Base-by-base conservation (phyloP, 2,329 filamentous ascomycete genomes). In the Onygena corvina region DNA sequence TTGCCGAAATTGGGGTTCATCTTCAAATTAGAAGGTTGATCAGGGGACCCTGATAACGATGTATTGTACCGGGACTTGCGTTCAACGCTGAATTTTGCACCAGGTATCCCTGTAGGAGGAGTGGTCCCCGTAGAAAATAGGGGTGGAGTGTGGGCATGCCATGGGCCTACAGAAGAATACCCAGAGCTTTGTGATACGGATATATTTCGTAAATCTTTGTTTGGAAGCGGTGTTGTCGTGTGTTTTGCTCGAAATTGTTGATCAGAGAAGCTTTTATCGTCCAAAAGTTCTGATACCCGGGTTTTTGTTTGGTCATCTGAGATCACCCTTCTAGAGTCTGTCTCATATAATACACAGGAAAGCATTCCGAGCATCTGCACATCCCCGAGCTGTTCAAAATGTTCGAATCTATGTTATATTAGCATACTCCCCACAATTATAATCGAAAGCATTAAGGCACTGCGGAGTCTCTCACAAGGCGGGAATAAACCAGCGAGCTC, bases 301-400 rank as follows among this genome's bases (percentile, higher is more conserved):
- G 21, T 2, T 31, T 33, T 30, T 2, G 9, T 12, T 31, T 16
- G 42, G 16, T 46, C 30, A n/a, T 33, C 42, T 12, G 30, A 9
- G 12, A 18, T 12, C 11, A 20, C n/a, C 16, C 20, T 18, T 16
- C 16, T 31, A 6, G 16, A 61, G 7, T 64, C 63, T 6, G 73
- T 69, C 56, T 77, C 71, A 11, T 71, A 65, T 48, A 81, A 71
- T 29, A 81, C 69, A 54, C 76, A 80, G 3, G 79, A 77, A 31
- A 82, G 63, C 73, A 79, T 79, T n/a, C 77, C 79, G 29, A 82
- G 69, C 75, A 81, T 80, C 58, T 82, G 79, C 1, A 79, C 67
- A 60, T 83, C 77, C n/a, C 74, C 78, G 30, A 74, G 67, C 6
- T 63, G 65, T 58, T 82, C 79, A 52, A 78, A 81, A 60, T 80